These are phyloP conservation scores for Elaphomyces granulatus DNA, from an alignment of 495 filamentous ascomycete species.

Conservation along the genomic window DNA sequence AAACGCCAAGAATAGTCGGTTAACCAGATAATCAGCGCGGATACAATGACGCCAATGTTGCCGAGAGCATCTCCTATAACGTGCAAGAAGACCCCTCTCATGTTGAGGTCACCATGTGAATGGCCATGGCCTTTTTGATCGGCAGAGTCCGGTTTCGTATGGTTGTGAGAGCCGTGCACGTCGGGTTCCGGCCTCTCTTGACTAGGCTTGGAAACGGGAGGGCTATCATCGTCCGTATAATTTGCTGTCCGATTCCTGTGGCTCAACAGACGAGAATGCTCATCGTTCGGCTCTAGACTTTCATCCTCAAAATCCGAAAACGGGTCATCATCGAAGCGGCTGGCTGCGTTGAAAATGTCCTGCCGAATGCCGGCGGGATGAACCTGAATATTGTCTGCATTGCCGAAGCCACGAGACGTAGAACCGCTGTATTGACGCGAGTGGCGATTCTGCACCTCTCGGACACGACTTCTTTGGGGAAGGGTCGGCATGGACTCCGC, in stretches of 20 bases:
- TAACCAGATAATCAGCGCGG: slow-evolving; percentile 85
- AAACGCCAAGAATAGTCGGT: slow-evolving; percentile 51
- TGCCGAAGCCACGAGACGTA: slow-evolving; percentile 34
- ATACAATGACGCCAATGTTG: slow-evolving; percentile 91
- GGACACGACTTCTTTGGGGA: slow-evolving; percentile 19
- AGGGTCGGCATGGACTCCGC: slow-evolving; percentile 15
- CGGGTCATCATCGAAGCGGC: slow-evolving; percentile 37
- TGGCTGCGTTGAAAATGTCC: slow-evolving; percentile 70
- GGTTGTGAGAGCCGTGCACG: slow-evolving; percentile 49
- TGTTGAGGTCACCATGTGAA: slow-evolving; percentile 80
- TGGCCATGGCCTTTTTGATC: slow-evolving; percentile 48
- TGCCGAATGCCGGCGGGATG: slow-evolving; percentile 85
- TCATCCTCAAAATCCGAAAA: slow-evolving; percentile 42
- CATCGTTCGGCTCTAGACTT: slow-evolving; percentile 20
- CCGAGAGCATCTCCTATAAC: slow-evolving; percentile 93
- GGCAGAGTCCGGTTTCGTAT: slow-evolving; percentile 57
- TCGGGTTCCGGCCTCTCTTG: slow-evolving; percentile 17
- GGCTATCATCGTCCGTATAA: slow-evolving; percentile 25
- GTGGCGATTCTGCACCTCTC: slow-evolving; percentile 30
- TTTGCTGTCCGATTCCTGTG: slow-evolving; percentile 22
- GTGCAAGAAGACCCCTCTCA: slow-evolving; percentile 94
- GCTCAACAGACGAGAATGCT: slow-evolving; percentile 23
- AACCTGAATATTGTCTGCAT: slow-evolving; percentile 60
- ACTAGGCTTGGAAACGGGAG: slow-evolving; percentile 3
- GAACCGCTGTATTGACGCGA: slow-evolving; percentile 40